These are phyloP conservation scores for Phytophthora pisi DNA, from an alignment of 352 stramenopile genomes.

Conservation along the genomic window DNA sequence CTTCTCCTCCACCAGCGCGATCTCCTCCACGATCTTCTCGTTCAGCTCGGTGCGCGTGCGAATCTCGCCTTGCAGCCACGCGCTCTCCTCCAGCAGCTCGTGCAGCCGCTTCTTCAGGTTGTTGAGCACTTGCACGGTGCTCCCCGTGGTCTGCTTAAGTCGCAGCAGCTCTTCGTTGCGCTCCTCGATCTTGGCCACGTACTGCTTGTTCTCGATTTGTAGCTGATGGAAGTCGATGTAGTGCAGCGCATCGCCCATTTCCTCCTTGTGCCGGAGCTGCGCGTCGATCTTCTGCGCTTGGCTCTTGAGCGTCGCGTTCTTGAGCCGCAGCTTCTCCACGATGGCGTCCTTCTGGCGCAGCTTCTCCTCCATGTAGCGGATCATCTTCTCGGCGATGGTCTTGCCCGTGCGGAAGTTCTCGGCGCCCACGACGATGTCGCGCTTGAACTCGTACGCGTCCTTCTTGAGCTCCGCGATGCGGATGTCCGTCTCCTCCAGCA, in stretches of 20 bases:
- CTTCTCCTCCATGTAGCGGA: slow-evolving; percentile 96
- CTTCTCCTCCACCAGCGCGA: slow-evolving; percentile 65
- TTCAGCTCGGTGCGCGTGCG: slow-evolving; percentile 81
- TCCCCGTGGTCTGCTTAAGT: slow-evolving; percentile 91
- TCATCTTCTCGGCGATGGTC: slow-evolving; percentile 93
- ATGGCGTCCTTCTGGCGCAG: slow-evolving; percentile 91
- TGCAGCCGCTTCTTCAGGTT: slow-evolving; percentile 91
- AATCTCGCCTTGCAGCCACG: slow-evolving; percentile 86
- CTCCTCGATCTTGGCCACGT: slow-evolving; percentile 95
- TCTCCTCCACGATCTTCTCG: slow-evolving; percentile 88
- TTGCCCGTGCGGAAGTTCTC: slow-evolving; percentile 95
- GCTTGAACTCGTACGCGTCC: slow-evolving; percentile 96
- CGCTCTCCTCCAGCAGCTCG: slow-evolving; percentile 84
- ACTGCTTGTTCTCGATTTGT: slow-evolving; percentile 98
- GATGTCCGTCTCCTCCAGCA: slow-evolving; percentile 95
- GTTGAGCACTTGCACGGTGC: slow-evolving; percentile 91
- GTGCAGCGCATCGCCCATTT: slow-evolving; percentile 94
- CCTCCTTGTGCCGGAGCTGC: slow-evolving; percentile 94
- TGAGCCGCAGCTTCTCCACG: slow-evolving; percentile 94
- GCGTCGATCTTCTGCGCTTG: slow-evolving; percentile 93
- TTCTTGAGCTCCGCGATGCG: slow-evolving; percentile 95
- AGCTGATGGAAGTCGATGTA: slow-evolving; percentile 97
- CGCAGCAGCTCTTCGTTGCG: slow-evolving; percentile 93
- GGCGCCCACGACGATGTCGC: slow-evolving; percentile 93
- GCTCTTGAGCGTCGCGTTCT: slow-evolving; percentile 94